Evolutionary conservation across 306 rosid species (phyloP).

Genomic region (Acmispon strigosus): DNA sequence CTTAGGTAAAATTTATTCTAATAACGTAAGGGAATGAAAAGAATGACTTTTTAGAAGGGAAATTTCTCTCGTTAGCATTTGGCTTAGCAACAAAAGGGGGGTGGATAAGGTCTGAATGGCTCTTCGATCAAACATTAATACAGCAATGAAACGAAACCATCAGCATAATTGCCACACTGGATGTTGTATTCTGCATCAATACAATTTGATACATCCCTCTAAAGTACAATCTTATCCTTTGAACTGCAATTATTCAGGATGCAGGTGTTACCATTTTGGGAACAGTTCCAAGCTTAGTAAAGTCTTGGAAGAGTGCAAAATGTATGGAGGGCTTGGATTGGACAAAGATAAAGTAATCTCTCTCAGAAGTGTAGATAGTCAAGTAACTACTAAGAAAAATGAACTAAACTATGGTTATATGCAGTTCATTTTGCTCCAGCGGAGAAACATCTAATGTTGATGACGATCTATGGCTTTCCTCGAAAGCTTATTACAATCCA

Average conservation of each 20-base stretch:
- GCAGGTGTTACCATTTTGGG: conserved; percentile 83
- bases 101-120: background rate
- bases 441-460: conserved; percentile 81
- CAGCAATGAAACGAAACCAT: background rate
- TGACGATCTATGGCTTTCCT: conserved; percentile 91
- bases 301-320: conserved; percentile 70
- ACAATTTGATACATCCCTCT: background rate
- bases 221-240: background rate
- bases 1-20: background rate
- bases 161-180: background rate
- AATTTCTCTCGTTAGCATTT: background rate
- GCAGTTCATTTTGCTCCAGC: conserved; percentile 54
- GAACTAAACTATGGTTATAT: conserved; percentile 17
- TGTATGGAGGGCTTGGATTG: conserved; percentile 87
- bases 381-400: conserved; percentile 4
- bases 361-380: background rate
- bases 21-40: background rate
- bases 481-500: conserved; percentile 64
- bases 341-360: conserved; percentile 72
- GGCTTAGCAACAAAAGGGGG: background rate
- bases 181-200: background rate
- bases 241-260: conserved; percentile 48
- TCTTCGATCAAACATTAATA: background rate
- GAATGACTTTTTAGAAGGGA: background rate
- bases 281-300: conserved; percentile 89